Evolutionary conservation across 2,329 filamentous ascomycete species (phyloP).

Genomic region (Plectosphaerella plurivora): DNA sequence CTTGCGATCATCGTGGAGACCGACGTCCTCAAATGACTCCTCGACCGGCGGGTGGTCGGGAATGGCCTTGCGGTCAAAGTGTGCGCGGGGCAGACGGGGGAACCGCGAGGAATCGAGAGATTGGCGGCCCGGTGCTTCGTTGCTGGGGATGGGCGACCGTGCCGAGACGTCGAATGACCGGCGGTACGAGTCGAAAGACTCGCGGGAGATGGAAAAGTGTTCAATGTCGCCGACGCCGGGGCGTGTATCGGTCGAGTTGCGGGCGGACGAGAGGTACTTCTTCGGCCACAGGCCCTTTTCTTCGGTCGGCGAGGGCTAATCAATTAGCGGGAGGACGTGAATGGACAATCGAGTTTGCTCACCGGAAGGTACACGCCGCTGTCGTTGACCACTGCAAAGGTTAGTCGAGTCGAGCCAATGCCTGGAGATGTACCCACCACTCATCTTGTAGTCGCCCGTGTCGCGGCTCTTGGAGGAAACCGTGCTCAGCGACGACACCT

Average conservation of each 20-base stretch:
- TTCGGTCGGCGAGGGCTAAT: constrained; percentile 80
- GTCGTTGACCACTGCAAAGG: constrained; percentile 80
- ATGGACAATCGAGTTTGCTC: constrained; percentile 28
- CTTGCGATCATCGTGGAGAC: constrained; percentile 63
- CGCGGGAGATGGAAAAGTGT: constrained; percentile 89
- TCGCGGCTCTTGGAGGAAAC: constrained; percentile 57
- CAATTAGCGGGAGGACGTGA: too few species aligned
- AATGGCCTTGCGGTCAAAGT: constrained; percentile 53
- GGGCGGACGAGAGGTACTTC: constrained; percentile 41
- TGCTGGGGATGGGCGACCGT: constrained; percentile 65
- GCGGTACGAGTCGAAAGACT: constrained; percentile 95
- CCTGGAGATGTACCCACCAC: constrained; percentile 49
- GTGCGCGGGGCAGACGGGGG: constrained; percentile 57
- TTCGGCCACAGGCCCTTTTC: constrained; percentile 75
- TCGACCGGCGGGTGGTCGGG: constrained; percentile 64
- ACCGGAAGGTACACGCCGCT: constrained; percentile 92
- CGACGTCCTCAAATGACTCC: constrained; percentile 86
- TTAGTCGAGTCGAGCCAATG: constrained; percentile 1
- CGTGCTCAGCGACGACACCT: constrained; percentile 59
- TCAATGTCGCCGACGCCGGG: constrained; percentile 74
- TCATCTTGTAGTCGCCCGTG: constrained; percentile 74
- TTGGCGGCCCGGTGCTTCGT: constrained; percentile 62
- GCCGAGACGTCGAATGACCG: constrained; percentile 95
- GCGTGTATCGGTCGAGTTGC: constrained; percentile 49
- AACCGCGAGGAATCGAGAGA: constrained; percentile 74